Conservation (phyloP, 345 rosid species). For the Brassica carinata region DNA sequence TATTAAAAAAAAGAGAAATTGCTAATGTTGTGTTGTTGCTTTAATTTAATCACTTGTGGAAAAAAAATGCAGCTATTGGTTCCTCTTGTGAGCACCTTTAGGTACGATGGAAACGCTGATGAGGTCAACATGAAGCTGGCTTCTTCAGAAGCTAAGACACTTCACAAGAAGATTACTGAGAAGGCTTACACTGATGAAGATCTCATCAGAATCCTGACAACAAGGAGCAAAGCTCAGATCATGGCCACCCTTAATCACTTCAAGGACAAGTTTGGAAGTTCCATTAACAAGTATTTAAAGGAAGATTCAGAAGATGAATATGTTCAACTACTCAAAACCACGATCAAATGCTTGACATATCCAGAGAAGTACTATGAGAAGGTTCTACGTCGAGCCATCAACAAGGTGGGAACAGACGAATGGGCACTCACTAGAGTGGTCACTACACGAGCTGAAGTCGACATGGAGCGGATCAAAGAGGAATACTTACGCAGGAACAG, state of each 20-base stretch:
- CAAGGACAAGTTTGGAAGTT: conserved; percentile 64
- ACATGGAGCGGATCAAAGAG: conserved; percentile 81
- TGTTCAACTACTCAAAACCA: conserved; percentile 69
- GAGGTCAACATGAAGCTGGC: conserved; percentile 74
- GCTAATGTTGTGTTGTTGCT: neutral
- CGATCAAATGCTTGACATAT: conserved; percentile 73
- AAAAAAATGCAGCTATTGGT: conserved; percentile 55
- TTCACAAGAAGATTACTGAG: conserved; percentile 70
- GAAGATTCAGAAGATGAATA: conserved; percentile 65
- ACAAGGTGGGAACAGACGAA: conserved; percentile 82
- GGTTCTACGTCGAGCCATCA: conserved; percentile 69
- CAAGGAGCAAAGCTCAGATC: conserved; percentile 85
- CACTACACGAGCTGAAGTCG: conserved; percentile 79
- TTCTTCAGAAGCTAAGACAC: conserved; percentile 78
- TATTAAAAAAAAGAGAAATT: too few species aligned
- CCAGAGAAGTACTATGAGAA: conserved; percentile 92
- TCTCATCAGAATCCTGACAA: conserved; percentile 72
- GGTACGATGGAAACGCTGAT: conserved; percentile 65
- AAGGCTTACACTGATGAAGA: conserved; percentile 79
- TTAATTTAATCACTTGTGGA: neutral
- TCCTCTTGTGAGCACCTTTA: conserved; percentile 74
- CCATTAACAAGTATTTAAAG: conserved; percentile 79
- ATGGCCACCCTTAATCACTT: conserved; percentile 77
- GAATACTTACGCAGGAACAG: conserved; percentile 77
- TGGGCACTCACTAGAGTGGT: conserved; percentile 78